Conservation (phyloP, 768 basidiomycete species). For the Pisolithus marmoratus region DNA sequence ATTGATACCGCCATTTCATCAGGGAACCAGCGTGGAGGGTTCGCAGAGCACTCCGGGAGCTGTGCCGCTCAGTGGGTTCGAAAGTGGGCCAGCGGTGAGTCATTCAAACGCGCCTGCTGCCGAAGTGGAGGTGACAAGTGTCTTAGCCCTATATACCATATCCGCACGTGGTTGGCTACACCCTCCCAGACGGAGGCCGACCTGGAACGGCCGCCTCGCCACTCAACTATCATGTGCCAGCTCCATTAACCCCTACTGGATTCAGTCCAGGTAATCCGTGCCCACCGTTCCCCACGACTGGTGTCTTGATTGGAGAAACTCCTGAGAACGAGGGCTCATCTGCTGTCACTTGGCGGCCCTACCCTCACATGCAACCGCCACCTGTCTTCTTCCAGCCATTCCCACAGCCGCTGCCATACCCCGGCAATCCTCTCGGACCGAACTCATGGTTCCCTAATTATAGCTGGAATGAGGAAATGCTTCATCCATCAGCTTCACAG, state of each 20-base stretch:
- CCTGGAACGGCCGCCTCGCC: conserved; percentile 12
- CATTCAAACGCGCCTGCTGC: neutral
- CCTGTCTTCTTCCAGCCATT: conserved; percentile 27
- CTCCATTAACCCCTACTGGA: conserved; percentile 58
- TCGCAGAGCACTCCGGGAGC: conserved; percentile 23
- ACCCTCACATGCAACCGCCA: conserved; percentile 27
- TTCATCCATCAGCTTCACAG: conserved; percentile 13
- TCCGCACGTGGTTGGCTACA: conserved; percentile 33
- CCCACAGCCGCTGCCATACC: conserved; percentile 13
- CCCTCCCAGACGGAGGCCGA: conserved; percentile 12
- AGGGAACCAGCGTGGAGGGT: conserved; percentile 33
- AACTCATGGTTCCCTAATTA: conserved; percentile 24
- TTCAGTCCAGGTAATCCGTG: conserved; percentile 73
- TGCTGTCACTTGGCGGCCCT: conserved; percentile 30
- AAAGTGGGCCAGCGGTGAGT: conserved; percentile 44
- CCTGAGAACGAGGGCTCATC: conserved; percentile 23
- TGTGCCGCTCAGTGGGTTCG: conserved; percentile 31
- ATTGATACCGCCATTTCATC: conserved; percentile 19
- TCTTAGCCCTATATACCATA: conserved; percentile 47
- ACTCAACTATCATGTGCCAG: conserved; percentile 29
- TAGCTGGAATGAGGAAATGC: conserved; percentile 17
- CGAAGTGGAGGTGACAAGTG: conserved; percentile 5
- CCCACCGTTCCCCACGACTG: conserved; percentile 60
- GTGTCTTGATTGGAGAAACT: conserved; percentile 27
- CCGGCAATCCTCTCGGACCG: conserved; percentile 11